Percentiles rank a stretch among this genome's conserved stretches.
phyloP scores from a whole-genome alignment of 2,329 filamentous ascomycete species.

The Periconia macrospinosa region DNA sequence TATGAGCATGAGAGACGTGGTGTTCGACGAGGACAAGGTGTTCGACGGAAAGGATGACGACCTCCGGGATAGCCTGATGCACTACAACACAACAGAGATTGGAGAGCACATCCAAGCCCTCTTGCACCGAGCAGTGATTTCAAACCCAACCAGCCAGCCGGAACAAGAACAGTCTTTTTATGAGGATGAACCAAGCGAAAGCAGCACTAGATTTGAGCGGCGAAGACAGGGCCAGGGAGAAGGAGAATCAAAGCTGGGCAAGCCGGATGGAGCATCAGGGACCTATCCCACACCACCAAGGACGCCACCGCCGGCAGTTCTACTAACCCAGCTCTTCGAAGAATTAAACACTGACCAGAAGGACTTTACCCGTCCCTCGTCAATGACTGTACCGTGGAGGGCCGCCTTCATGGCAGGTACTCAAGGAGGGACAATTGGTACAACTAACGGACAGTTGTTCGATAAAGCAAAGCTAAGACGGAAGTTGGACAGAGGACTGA shows the following conservation, averaged over 20 bases:
- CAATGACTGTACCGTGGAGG: conserved; percentile 1
- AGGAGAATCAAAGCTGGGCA: too few species aligned
- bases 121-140: neutral
- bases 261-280: too few species aligned
- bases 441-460: neutral
- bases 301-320: too few species aligned
- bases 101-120: neutral
- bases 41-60: too few species aligned
- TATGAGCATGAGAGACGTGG: neutral
- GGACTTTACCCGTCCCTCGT: neutral
- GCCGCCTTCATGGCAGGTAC: conserved; percentile 4
- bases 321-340: too few species aligned
- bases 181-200: neutral
- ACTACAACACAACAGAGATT: too few species aligned
- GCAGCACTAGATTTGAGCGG: neutral
- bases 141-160: too few species aligned
- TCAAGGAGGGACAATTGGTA: neutral
- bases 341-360: too few species aligned
- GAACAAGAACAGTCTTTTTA: too few species aligned
- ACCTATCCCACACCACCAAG: too few species aligned
- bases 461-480: conserved; percentile 3
- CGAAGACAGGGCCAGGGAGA: neutral
- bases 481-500: conserved; percentile 1
- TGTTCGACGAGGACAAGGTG: too few species aligned
- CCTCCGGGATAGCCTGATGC: too few species aligned